Evolutionary conservation across 805 yeast species (phyloP), one percentile per base, ranked within the genome.

Genomic region (Metschnikowia shivogae): DNA sequence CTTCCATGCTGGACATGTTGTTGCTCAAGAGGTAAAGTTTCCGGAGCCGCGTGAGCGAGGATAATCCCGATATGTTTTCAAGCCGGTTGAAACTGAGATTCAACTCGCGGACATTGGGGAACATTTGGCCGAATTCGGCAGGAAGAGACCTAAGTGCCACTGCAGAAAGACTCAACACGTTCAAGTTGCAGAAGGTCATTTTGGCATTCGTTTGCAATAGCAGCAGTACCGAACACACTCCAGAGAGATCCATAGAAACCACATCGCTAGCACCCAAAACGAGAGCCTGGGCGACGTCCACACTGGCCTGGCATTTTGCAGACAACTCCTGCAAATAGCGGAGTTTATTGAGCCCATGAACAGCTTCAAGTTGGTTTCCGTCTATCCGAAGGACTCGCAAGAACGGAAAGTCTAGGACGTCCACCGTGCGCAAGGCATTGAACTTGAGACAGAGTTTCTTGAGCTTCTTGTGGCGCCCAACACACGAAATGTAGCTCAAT

Each of bases 11-110:
- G 6, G 53, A 42, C n/a, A 78, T 53, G 32, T 67, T 63, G 51
- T 78, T 78, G 48, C 81, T 75, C 12, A 78, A 63, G 36, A 77
- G 46, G 41, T 64, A 70, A 35, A 78, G 56, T 45, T 67, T 68
- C 39, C 59, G 62, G 39, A 78, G 59, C 39, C 64, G 62, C 9
- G 47, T 52, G 49, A 76, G 57, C 3, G 57, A 56, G 2, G 63
- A 42, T 31, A 78, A 55, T 0, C 60, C 65, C 5, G 49, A 40
- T 31, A 78, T 55, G 24, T 70, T 66, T 10, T 48, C 55, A 24
- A 78, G 49, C 32, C 60, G 63, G 56, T 78, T 78, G 61, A 78
- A 78, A 47, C 76, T 77, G 43, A 78, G 63, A 48, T 78, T 77
- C 44, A 78, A 57, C 39, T 73, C 76, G 17, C 67, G 47, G 34